Evolutionary conservation across 2,329 filamentous ascomycete species (phyloP).

Genomic region (Neobulgaria alba): DNA sequence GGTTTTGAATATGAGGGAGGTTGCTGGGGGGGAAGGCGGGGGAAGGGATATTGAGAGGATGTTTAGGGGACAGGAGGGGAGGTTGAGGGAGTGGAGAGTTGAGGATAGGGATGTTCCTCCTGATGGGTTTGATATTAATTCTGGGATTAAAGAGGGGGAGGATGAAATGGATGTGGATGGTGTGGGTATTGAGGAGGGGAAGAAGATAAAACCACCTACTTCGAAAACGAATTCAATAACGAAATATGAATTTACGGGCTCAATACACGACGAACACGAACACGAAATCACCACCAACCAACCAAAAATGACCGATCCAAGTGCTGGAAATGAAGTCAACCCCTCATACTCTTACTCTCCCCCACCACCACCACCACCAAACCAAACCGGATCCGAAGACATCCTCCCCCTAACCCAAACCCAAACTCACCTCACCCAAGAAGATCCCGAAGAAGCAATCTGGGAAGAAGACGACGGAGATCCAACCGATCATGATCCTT

Average conservation of each 20-base stretch:
- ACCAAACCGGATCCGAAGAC: conserved; percentile 23
- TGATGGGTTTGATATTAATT: conserved; percentile 8
- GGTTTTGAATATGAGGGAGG: conserved; percentile 71
- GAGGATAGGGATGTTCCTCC: conserved; percentile 35
- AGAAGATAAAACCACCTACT: too few relatives aligned
- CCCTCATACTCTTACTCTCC: too few relatives aligned
- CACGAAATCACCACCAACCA: not conserved
- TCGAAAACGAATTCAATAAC: too few relatives aligned
- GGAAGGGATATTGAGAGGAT: conserved; percentile 74
- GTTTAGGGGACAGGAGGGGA: conserved; percentile 68
- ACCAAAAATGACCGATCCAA: conserved; percentile 17
- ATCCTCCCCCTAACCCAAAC: conserved; percentile 18
- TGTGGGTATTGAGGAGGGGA: not conserved
- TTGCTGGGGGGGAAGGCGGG: conserved; percentile 35
- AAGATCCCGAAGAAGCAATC: conserved; percentile 11
- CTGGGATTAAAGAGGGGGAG: not conserved
- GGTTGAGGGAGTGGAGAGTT: conserved; percentile 58
- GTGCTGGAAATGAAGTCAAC: conserved; percentile 25
- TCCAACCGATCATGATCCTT: too few relatives aligned
- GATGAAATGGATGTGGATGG: not conserved
- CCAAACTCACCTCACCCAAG: conserved; percentile 12
- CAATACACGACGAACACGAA: not conserved
- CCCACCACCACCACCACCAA: conserved; percentile 3
- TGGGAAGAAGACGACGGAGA: conserved; percentile 25
- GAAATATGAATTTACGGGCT: not conserved